phyloP scores from a whole-genome alignment of 352 stramenopile genomes.

The Phytophthora boehmeriae region DNA sequence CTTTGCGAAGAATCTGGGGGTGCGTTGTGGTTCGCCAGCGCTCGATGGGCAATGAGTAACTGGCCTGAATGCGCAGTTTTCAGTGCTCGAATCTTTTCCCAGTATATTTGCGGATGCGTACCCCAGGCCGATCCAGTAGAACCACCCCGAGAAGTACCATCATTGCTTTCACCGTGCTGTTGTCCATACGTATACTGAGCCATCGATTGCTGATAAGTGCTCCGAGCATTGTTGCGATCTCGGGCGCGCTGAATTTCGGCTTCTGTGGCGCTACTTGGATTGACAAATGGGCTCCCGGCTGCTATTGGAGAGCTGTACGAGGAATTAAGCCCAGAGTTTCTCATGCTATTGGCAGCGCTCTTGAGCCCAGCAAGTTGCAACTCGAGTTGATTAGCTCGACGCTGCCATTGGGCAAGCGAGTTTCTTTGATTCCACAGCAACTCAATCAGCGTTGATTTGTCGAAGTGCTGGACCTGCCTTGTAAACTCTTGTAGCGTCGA shows the following conservation, averaged over 20 bases:
- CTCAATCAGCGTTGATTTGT: constrained; percentile 70
- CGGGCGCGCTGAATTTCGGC: constrained; percentile 58
- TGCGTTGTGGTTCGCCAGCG: constrained; percentile 67
- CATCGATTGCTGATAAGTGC: constrained; percentile 24
- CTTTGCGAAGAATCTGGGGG: constrained; percentile 68
- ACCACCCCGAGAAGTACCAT: constrained; percentile 19
- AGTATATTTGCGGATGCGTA: constrained; percentile 65
- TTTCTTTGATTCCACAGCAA: constrained; percentile 76
- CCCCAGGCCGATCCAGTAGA: constrained; percentile 11
- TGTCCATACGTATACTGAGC: constrained; percentile 25
- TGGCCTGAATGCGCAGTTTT: constrained; percentile 54
- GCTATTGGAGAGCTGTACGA: constrained; percentile 47
- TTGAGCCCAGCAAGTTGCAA: constrained; percentile 40
- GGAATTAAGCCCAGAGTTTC: constrained; percentile 25
- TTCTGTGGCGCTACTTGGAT: constrained; percentile 39
- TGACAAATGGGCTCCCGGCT: constrained; percentile 26
- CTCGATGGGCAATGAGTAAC: constrained; percentile 65
- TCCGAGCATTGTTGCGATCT: constrained; percentile 40
- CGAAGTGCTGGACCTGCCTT: constrained; percentile 69
- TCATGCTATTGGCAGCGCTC: constrained; percentile 22
- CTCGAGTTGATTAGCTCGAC: constrained; percentile 55
- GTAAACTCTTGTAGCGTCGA: constrained; percentile 67
- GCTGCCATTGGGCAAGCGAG: constrained; percentile 68
- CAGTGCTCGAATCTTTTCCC: constrained; percentile 68
- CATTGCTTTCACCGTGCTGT: constrained; percentile 23